Conservation (phyloP, 257 asterid genomes). For the Nicotiana tabacum region DNA sequence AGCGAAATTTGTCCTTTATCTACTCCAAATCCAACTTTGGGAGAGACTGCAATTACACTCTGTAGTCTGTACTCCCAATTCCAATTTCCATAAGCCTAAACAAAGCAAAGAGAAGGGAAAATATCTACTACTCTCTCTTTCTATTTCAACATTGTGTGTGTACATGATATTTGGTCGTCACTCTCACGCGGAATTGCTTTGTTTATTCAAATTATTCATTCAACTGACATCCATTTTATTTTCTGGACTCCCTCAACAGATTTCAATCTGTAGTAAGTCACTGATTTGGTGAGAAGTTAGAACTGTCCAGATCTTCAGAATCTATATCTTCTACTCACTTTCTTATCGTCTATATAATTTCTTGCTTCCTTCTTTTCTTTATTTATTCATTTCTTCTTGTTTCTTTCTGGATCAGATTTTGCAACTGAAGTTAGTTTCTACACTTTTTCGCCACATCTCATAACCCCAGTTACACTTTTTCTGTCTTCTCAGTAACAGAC, state of each 20-base stretch:
- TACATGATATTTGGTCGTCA: too few relatives aligned
- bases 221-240: not conserved
- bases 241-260: not conserved
- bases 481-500: not conserved
- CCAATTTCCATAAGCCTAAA: not conserved
- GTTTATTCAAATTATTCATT: slow-evolving; percentile 25
- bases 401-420: not conserved
- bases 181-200: slow-evolving; percentile 34
- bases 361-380: not conserved
- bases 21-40: slow-evolving; percentile 2
- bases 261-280: not conserved
- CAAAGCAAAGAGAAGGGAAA: not conserved
- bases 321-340: not conserved
- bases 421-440: not conserved
- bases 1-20: not conserved
- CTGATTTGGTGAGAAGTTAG: not conserved
- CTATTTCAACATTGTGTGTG: not conserved
- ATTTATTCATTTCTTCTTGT: not conserved
- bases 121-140: not conserved
- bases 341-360: not conserved
- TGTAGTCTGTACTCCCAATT: not conserved
- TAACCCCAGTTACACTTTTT: not conserved
- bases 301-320: not conserved
- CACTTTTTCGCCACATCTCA: slow-evolving; percentile 23
- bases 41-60: slow-evolving; percentile 11